Evolutionary conservation across 306 rosid species (phyloP), one percentile per base, ranked within the genome.

Genomic region (Oemleria cerasiformis): DNA sequence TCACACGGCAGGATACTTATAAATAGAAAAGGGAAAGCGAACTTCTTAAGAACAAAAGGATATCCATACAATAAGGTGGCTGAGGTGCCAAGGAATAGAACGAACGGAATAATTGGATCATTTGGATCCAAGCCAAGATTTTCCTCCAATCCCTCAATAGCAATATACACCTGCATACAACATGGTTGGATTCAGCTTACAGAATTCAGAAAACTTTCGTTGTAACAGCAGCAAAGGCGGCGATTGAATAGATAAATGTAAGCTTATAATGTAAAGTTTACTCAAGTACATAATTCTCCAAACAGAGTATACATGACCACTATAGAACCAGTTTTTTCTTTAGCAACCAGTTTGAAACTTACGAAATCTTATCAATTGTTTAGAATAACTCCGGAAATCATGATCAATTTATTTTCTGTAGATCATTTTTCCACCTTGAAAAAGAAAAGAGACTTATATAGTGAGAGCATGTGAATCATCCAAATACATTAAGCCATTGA

Each of bases 51-150:
- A 65, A 63, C 75, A 81, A 73, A 71, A 81, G 81, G 76, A 79
- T 75, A 79, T 55, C 61, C 84, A 79, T 89, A 94, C 98, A 97
- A 91, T 76, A 94, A 73, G 70, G 96, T 75, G 63, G 90, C 85
- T 48, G 96, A 91, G 88, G 91, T 85, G 76, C 92, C 92, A 68
- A 87, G 73, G 63, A 89, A 66, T 77, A 94, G 78, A 70, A 85
- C 75, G 80, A 94, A 83, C 55, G 92, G 91, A 81, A 94, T 75
- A 43, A 94, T 48, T n/a, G 97, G 98, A 84, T 94, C 98, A 72
- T 84, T 86, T 55, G 97, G 98, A 77, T 94, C 91, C 84, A 91
- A 82, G 54, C 98, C 98, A 65, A 94, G 81, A 83, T 57, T 79
- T 80, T 81, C 86, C 86, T 91, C 98, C 82, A 87, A 57, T 54